Conservation (phyloP, 2,329 filamentous ascomycete genomes). For the Pestalotiopsis sp. region DNA sequence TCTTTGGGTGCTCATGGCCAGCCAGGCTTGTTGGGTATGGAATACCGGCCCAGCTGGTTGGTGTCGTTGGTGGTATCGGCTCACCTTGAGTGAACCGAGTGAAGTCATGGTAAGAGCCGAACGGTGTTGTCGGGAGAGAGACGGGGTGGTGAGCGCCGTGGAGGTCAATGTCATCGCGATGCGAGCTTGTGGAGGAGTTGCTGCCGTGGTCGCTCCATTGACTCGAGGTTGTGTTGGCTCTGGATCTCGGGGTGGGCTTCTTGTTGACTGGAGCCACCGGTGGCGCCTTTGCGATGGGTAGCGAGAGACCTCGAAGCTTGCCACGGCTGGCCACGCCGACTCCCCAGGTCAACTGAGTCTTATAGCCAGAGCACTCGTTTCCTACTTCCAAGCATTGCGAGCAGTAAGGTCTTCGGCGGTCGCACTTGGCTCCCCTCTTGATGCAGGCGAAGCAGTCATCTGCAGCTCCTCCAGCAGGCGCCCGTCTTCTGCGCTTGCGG, state of each 20-base stretch:
- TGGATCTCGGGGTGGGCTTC: constrained; percentile 47
- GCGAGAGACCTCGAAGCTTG: constrained; percentile 86
- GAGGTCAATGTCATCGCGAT: constrained; percentile 40
- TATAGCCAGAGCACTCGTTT: constrained; percentile 93
- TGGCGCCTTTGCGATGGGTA: constrained; percentile 67
- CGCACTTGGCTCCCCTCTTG: constrained; percentile 83
- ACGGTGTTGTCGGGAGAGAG: constrained; percentile 44
- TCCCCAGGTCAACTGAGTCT: constrained; percentile 95
- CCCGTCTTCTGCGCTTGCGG: constrained; percentile 81
- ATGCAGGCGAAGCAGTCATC: constrained; percentile 96
- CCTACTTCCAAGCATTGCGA: constrained; percentile 90
- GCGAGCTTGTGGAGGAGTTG: constrained; percentile 31
- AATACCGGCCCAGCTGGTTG: constrained; percentile 49
- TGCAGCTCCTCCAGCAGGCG: constrained; percentile 83
- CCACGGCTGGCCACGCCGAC: constrained; percentile 94
- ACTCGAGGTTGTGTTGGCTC: constrained; percentile 47
- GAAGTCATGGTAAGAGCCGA: constrained; percentile 48
- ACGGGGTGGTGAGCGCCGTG: constrained; percentile 35
- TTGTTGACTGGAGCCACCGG: constrained; percentile 55
- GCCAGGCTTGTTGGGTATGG: constrained; percentile 47
- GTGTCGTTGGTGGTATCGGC: constrained; percentile 40
- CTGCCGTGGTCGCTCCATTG: constrained; percentile 44
- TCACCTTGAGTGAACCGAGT: constrained; percentile 54
- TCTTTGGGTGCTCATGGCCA: constrained; percentile 42
- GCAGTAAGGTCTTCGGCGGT: constrained; percentile 91